Evolutionary conservation across 441 rosid species (phyloP), one percentile per base, ranked within the genome.

Genomic region (Viola pubescens): DNA sequence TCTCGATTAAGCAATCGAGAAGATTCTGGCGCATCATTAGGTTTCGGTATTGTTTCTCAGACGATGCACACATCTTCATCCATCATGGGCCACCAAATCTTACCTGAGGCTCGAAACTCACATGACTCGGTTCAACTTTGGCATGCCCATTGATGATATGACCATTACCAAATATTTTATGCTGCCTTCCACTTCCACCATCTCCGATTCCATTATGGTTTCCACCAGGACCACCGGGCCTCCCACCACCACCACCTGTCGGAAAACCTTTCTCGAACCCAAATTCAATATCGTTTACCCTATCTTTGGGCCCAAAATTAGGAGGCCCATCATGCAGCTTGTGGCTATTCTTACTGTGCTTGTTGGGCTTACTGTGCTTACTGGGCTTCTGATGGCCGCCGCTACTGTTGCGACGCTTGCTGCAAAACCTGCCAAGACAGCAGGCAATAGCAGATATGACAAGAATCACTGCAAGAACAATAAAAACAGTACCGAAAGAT

Each of bases 191-290:
- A 1, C 34, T 26, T 26, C 34, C 34, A 26, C 34, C 34, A 26
- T 26, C 34, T 26, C 34, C 34, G 34, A 26, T 26, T 26, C 34
- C 34, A 26, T 26, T 26, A 26, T 26, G 34, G 34, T 26, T 26
- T 26, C 34, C 34, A 26, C 3, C 34, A 26, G 34, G 34, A 26
- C 34, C 34, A 50, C 12, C 60, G 9, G 47, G 65, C 37, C 76
- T 79, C 41, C 81, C 85, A 38, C 63, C 65, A 10, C 72, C 65
- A 52, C 54, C 67, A n/a, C 53, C 66, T 6, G 63, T n/a, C 9
- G 78, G 68, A 9, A 70, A 56, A 40, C 75, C 77, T 56, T 58
- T 72, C 1, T 74, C 78, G 9, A 76, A 75, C 47, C 83, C 82
- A 10, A 78, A 78, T 46, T 80, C 88, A 42, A 80, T 14, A 56